Evolutionary conservation across 176 grass and related monocot genomes (phyloP), one percentile per base, ranked within the genome.

Genomic region (Echinochloa phyllopogon): DNA sequence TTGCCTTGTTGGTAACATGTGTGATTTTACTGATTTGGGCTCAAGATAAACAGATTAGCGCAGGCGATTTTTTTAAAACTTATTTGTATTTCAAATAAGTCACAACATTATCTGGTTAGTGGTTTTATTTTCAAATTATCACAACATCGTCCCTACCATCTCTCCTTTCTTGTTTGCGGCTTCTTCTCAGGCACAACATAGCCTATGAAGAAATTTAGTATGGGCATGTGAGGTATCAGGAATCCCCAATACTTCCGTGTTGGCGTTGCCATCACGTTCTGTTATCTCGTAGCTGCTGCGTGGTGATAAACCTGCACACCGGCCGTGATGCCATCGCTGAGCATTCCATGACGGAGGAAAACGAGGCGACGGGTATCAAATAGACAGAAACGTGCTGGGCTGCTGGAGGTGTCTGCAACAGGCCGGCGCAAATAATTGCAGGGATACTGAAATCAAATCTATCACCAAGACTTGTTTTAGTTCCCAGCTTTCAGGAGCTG

Each of bases 281-380:
- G 2, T 1, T 3, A 6, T 21, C 16, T 18, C 9, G n/a, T n/a
- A n/a, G n/a, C n/a, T n/a, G n/a, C n/a, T n/a, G n/a, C n/a, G n/a
- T n/a, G n/a, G n/a, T n/a, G n/a, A n/a, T 58, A 8, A 12, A 11
- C 53, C 0, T 8, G 17, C 0, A 21, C 53, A 21, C 21, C 6
- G 2, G n/a, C n/a, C n/a, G n/a, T 18, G 0, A 8, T 0, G n/a
- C 9, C 56, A 4, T 20, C 2, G 51, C n/a, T n/a, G n/a, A n/a
- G n/a, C n/a, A n/a, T n/a, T n/a, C n/a, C n/a, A n/a, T n/a, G n/a
- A n/a, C n/a, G n/a, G n/a, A n/a, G n/a, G n/a, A n/a, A n/a, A n/a
- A n/a, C n/a, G n/a, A n/a, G n/a, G n/a, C n/a, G n/a, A n/a, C n/a
- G n/a, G n/a, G n/a, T n/a, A n/a, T n/a, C n/a, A n/a, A n/a, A n/a